Base-by-base conservation (phyloP, 2,329 filamentous ascomycete genomes). In the Remersonia thermophila region DNA sequence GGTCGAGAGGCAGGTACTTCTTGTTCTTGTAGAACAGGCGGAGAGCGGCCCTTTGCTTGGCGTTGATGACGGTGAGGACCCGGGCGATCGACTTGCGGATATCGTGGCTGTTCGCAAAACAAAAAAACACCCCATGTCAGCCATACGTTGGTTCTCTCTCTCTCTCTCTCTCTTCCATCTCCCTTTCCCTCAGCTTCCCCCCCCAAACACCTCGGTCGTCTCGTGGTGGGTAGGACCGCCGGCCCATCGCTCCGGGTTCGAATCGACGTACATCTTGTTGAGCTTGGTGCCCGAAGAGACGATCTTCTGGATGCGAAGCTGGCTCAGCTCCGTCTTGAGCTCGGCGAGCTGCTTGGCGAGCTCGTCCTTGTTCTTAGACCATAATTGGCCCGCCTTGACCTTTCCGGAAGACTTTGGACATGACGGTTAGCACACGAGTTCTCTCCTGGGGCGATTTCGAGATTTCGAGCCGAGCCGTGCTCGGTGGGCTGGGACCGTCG, bases 1-100 rank as follows among this genome's bases (percentile, higher is more conserved):
- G 87, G 67, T 98, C 93, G 64, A 98, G 85, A 51, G 91, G 91
- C 50, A 86, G 71, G 78, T 95, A 95, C 77, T 95, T 96, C 84
- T 96, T 96, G 80, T 82, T 83, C 78, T 94, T 93, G 80, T 98
- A 98, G 83, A 96, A 96, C 54, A 96, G 76, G 58, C 87, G 86
- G 59, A 98, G 85, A 73, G 96, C 87, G 53, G 85, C 75, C 66
- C 93, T 83, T 76, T 98, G 91, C 79, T 93, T 96, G 69, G 86
- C 82, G 78, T 96, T 98, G 80, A 98, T 94, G 73, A 98, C 77
- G 67, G 91, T 98, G 58, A 98, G 80, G 69, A 95, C 84, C 62
- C 89, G 87, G 61, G 91, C 93, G 69, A 98, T 95, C 52, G 87
- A 94, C 79, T 98, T 98, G 76, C 91, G 87, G 65, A 98, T 77